These are phyloP conservation scores for Starmerella kuoi DNA, from an alignment of 805 yeast species.

Conservation along the genomic window DNA sequence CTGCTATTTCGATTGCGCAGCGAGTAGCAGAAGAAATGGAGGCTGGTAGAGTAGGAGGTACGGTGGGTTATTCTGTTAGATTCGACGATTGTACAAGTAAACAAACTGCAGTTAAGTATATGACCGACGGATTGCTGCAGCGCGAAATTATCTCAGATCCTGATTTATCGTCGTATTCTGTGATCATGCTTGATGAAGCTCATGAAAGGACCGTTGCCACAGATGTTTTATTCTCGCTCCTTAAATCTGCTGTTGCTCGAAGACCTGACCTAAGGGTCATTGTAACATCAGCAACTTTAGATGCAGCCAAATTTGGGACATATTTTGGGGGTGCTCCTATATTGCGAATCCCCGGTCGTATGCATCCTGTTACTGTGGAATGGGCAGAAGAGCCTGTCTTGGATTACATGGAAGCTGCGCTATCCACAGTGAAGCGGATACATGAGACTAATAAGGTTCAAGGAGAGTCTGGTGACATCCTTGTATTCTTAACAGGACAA, in stretches of 20 bases:
- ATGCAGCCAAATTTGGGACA: conserved; percentile 72
- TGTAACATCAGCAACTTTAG: conserved; percentile 89
- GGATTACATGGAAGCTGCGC: conserved; percentile 79
- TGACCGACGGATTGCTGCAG: conserved; percentile 92
- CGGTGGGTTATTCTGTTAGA: conserved; percentile 80
- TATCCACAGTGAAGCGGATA: conserved; percentile 76
- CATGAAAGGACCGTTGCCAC: conserved; percentile 94
- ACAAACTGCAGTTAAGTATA: conserved; percentile 65
- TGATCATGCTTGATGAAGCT: conserved; percentile 90
- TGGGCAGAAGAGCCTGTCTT: conserved; percentile 83
- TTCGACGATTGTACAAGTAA: conserved; percentile 68
- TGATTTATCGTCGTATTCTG: conserved; percentile 51
- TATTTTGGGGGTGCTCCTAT: conserved; percentile 80
- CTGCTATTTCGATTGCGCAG: conserved; percentile 69
- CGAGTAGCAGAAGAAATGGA: conserved; percentile 88
- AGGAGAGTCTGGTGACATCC: conserved; percentile 51
- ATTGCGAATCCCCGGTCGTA: conserved; percentile 79
- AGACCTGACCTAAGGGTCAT: conserved; percentile 63
- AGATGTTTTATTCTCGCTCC: conserved; percentile 64
- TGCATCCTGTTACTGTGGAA: conserved; percentile 80
- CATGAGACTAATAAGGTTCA: conserved; percentile 50
- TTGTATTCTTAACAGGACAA: conserved; percentile 89
- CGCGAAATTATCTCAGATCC: conserved; percentile 77
- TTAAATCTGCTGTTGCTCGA: conserved; percentile 53
- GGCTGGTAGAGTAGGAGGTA: conserved; percentile 53